Evolutionary conservation across 2,329 filamentous ascomycete species (phyloP).

Genomic region (Cordyceps javanica): DNA sequence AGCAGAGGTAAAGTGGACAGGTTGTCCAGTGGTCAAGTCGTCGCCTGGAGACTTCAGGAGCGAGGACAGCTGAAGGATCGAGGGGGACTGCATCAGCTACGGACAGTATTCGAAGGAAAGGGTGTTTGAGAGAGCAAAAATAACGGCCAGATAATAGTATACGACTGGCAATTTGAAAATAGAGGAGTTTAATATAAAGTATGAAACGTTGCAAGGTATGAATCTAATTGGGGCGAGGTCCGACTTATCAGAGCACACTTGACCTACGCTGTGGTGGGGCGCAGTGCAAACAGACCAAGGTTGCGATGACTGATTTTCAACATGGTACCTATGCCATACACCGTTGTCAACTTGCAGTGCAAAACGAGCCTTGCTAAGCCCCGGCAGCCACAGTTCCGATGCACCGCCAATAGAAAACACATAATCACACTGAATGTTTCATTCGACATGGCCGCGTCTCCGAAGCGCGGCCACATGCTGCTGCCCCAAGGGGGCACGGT

Average conservation of each 20-base stretch:
- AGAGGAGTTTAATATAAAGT: too few species aligned
- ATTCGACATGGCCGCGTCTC: slow-evolving; percentile 23
- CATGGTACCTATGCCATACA: not conserved
- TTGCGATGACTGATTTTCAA: not conserved
- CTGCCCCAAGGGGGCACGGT: not conserved
- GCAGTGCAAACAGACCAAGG: not conserved
- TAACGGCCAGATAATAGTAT: too few species aligned
- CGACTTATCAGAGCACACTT: too few species aligned
- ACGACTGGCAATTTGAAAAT: too few species aligned
- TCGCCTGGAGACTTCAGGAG: too few species aligned
- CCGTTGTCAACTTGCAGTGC: not conserved
- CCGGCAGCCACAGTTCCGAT: not conserved
- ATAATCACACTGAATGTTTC: slow-evolving; percentile 24
- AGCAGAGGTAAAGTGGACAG: too few species aligned
- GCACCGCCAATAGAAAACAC: not conserved
- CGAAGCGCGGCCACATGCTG: slow-evolving; percentile 17
- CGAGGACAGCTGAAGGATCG: not conserved
- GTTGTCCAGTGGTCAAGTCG: too few species aligned
- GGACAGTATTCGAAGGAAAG: too few species aligned
- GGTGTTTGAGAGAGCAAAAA: too few species aligned
- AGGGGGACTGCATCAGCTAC: not conserved
- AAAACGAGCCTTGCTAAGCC: not conserved
- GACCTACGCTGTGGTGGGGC: not conserved
- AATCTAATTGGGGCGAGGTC: too few species aligned
- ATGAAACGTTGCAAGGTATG: too few species aligned